These are phyloP conservation scores for Nicotiana tomentosiformis DNA, from an alignment of 257 asterid genomes.

Conservation along the genomic window DNA sequence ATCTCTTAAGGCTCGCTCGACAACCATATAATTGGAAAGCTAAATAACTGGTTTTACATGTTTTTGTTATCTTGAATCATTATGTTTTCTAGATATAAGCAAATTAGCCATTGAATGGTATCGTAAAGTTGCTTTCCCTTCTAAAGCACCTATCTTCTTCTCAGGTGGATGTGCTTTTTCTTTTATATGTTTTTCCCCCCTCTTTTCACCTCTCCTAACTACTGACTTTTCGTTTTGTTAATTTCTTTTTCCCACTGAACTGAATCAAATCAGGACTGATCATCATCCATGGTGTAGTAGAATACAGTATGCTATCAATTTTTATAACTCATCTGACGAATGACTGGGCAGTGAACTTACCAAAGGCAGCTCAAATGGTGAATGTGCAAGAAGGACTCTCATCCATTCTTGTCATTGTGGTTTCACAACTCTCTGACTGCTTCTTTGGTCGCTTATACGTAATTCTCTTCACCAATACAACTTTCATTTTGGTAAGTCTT, in stretches of 20 bases:
- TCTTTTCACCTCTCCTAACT: too few relatives aligned
- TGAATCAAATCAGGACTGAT: not conserved
- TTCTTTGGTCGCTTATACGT: not conserved
- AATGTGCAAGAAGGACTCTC: not conserved
- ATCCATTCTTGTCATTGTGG: not conserved
- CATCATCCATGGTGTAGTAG: not conserved
- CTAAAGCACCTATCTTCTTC: not conserved
- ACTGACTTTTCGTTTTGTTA: too few relatives aligned
- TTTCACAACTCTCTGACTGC: not conserved
- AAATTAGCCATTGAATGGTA: not conserved
- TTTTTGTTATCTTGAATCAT: not conserved
- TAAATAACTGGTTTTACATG: not conserved
- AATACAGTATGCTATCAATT: not conserved
- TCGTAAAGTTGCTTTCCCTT: not conserved
- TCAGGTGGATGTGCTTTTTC: not conserved
- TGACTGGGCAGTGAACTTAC: not conserved
- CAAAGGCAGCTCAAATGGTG: not conserved
- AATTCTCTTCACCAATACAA: not conserved
- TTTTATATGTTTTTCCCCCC: too few relatives aligned
- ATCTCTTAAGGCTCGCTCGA: not conserved
- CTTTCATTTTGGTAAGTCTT: not conserved
- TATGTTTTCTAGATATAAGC: not conserved
- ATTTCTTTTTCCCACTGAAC: too few relatives aligned
- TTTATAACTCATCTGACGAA: not conserved
- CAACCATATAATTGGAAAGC: not conserved